Evolutionary conservation across 1,139 yeast genomes (phyloP), one percentile per base, ranked within the genome.

Genomic region (Dujonia santamariae): DNA sequence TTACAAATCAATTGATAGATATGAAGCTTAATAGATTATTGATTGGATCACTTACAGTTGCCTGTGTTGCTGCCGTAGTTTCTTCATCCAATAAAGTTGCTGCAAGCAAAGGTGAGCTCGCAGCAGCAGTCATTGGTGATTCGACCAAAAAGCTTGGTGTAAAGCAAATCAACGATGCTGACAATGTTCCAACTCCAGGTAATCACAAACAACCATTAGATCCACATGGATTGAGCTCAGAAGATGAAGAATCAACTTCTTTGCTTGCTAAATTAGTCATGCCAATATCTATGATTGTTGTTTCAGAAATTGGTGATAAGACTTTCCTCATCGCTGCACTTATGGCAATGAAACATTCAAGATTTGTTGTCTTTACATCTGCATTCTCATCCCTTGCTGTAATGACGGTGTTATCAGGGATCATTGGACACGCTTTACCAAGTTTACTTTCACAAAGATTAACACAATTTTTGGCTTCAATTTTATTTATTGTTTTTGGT

Each of bases 231-330:
- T 12, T 4, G 13, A 25, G 32, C 5, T 22, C 32, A 4, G 32
- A 25, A 4, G 25, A 24, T 16, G 34, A 28, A 19, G 24, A 28
- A 13, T 12, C 13, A 13, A 21, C 23, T 4, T 19, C 24, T 12
- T 7, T 11, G 7, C 9, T 19, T 11, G 13, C 12, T 5, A 19
- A 85, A 7, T 78, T 83, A 46, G 41, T 80, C 36, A 74, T 83
- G 80, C 74, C 90, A 2, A 59, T 78, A 13, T 78, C 88, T 4
- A 92, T 92, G 98, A 92, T 92, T 53, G 65, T 86, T 28, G 85
- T 88, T 19, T 85, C 96, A 19, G 99, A 92, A 59, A 81, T 94
- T 41, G 98, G 98, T 38, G 99, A 92, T 60, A 94, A 92, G 64
- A 92, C 99, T 0, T 92, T 92, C 54, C 72, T 92, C 47, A 88